Conservation (phyloP, 192 early-diverging fungal species). For the Gaertneriomyces semiglobifer region DNA sequence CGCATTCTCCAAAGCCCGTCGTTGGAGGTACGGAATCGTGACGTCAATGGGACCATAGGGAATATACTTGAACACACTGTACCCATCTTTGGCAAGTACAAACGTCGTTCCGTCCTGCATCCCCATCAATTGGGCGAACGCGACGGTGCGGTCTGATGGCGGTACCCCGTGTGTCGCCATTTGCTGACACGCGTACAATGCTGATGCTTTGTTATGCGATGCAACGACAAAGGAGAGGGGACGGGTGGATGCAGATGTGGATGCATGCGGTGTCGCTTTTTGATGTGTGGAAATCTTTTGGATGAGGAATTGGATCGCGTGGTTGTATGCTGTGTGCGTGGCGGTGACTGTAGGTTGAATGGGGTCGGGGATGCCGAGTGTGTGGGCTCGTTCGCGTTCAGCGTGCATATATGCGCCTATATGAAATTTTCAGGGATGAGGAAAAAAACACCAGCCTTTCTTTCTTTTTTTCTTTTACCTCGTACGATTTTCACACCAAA, state of each 20-base stretch:
- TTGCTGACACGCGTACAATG: conserved; percentile 55
- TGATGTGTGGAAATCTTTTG: conserved; percentile 39
- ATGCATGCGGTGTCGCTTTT: neutral
- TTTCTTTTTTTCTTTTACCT: conserved; percentile 14
- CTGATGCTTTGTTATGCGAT: conserved; percentile 82
- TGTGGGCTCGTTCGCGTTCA: conserved; percentile 66
- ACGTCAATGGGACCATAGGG: conserved; percentile 88
- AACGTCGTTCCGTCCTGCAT: conserved; percentile 92
- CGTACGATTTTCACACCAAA: conserved; percentile 89
- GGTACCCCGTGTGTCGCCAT: conserved; percentile 61
- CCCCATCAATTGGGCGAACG: conserved; percentile 91
- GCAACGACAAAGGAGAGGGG: conserved; percentile 81
- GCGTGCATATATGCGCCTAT: conserved; percentile 69
- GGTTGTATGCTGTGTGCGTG: conserved; percentile 83
- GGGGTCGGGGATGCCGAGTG: conserved; percentile 69
- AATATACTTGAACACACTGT: conserved; percentile 87
- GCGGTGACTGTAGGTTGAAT: conserved; percentile 74
- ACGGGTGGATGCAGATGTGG: neutral
- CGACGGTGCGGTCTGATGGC: conserved; percentile 58
- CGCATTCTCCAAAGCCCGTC: conserved; percentile 92
- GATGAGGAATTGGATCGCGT: conserved; percentile 69
- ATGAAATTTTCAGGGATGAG: no score
- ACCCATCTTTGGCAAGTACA: conserved; percentile 70
- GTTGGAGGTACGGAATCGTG: conserved; percentile 89
- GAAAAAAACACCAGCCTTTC: no score